A percentile compares a stretch with the other conserved stretches of the same genome.
These are phyloP conservation scores for Microdochium nivale DNA, from an alignment of 2,329 filamentous ascomycete species.

Conservation along the genomic window DNA sequence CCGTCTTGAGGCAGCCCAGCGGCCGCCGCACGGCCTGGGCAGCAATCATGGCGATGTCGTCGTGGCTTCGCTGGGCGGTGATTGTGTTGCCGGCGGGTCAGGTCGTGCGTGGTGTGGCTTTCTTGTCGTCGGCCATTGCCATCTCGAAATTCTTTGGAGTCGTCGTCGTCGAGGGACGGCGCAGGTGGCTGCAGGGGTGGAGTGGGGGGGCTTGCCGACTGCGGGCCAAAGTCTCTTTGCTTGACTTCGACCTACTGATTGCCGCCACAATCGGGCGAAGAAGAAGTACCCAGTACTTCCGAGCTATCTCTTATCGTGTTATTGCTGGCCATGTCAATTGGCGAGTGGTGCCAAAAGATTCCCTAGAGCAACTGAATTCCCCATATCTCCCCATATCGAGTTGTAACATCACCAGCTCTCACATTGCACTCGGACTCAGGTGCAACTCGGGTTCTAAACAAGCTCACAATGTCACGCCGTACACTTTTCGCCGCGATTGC, in stretches of 20 bases:
- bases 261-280: too few species aligned
- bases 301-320: too few species aligned
- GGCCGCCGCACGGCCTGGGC: conserved; percentile 51
- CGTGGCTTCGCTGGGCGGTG: conserved; percentile 3
- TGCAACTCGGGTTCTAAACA: not conserved
- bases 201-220: too few species aligned
- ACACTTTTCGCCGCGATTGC: conserved; percentile 15
- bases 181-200: too few species aligned
- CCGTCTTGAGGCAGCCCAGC: conserved; percentile 60
- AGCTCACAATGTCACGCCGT: conserved; percentile 15
- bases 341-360: too few species aligned
- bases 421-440: too few species aligned
- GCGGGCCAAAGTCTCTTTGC: too few species aligned
- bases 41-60: conserved; percentile 43
- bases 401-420: not conserved
- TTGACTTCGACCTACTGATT: too few species aligned
- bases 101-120: not conserved
- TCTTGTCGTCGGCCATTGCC: not conserved
- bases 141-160: conserved; percentile 1
- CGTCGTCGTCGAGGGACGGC: not conserved
- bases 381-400: too few species aligned
- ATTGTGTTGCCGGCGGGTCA: not conserved
- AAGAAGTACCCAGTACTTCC: too few species aligned
- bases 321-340: too few species aligned
- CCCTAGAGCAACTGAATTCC: too few species aligned